phyloP scores from a whole-genome alignment of 306 rosid genomes.

The Neltuma alba region DNA sequence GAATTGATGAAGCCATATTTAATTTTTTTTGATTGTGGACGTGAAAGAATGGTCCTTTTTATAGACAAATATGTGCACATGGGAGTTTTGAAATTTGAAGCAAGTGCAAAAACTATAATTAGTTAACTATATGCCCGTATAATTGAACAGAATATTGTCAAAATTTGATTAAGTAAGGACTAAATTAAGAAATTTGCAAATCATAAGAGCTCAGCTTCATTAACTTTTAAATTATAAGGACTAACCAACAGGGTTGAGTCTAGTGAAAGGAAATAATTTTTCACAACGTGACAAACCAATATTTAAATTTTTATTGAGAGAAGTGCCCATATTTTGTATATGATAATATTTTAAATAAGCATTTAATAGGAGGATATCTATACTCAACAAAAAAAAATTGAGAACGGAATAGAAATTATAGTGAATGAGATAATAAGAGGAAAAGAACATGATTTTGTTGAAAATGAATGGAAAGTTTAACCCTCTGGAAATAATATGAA shows the following conservation, averaged over 20 bases:
- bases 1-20: conserved; percentile 26
- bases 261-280: too few species aligned
- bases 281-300: too few species aligned
- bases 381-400: too few species aligned
- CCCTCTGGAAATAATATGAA: neutral
- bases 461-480: neutral
- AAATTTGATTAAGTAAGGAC: neutral
- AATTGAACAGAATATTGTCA: neutral
- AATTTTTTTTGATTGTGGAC: neutral
- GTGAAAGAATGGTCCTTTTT: conserved; percentile 29
- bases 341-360: too few species aligned
- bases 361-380: too few species aligned
- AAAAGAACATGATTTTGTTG: neutral
- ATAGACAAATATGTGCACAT: conserved; percentile 35
- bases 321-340: too few species aligned
- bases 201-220: neutral
- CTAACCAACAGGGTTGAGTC: too few species aligned
- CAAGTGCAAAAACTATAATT: too few species aligned
- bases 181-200: neutral
- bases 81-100: neutral
- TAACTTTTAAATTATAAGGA: neutral
- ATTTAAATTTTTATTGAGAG: too few species aligned
- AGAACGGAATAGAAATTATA: too few species aligned
- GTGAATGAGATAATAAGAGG: neutral
- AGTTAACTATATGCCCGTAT: neutral